A percentile compares a stretch with the other conserved stretches of the same genome.
phyloP scores from a whole-genome alignment of 306 rosid genomes.

The Abrus pulchellus region DNA sequence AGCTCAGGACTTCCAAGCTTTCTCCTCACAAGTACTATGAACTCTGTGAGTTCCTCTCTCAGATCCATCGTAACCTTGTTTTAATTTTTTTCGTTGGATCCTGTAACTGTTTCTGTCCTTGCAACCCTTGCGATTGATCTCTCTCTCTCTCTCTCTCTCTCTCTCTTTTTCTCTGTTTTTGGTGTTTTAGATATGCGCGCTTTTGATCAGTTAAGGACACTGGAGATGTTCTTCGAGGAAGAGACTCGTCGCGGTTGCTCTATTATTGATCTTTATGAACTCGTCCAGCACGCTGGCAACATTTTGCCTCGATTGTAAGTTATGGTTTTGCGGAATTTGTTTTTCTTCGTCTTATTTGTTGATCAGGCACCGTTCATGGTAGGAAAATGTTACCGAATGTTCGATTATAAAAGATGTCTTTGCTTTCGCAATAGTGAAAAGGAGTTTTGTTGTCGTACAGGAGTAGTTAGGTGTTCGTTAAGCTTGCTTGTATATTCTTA shows the following conservation, averaged over 20 bases:
- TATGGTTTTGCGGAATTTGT: not conserved
- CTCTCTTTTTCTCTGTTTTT: not conserved
- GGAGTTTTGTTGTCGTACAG: not conserved
- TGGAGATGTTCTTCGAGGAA: slow-evolving; percentile 96
- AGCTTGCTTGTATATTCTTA: not conserved
- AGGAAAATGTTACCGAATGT: not conserved
- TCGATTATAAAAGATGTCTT: not conserved
- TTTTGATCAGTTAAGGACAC: slow-evolving; percentile 92
- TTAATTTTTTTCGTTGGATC: slow-evolving; percentile 30
- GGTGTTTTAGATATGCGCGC: slow-evolving; percentile 89
- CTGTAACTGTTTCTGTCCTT: slow-evolving; percentile 22
- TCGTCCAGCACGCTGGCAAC: slow-evolving; percentile 98
- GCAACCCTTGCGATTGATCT: slow-evolving; percentile 17
- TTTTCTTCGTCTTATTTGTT: not conserved
- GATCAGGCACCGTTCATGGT: not conserved
- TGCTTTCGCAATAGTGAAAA: not conserved
- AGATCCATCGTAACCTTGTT: slow-evolving; percentile 48
- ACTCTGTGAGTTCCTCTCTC: slow-evolving; percentile 72
- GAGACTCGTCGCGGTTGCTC: slow-evolving; percentile 99
- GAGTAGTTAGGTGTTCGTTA: slow-evolving; percentile 3
- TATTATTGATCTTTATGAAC: slow-evolving; percentile 94
- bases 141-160: not conserved
- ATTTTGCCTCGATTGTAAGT: slow-evolving; percentile 95
- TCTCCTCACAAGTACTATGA: slow-evolving; percentile 97
- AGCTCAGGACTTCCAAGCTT: slow-evolving; percentile 95